These are phyloP conservation scores for Termitomyces sp. DNA, from an alignment of 768 basidiomycete genomes.

Conservation along the genomic window DNA sequence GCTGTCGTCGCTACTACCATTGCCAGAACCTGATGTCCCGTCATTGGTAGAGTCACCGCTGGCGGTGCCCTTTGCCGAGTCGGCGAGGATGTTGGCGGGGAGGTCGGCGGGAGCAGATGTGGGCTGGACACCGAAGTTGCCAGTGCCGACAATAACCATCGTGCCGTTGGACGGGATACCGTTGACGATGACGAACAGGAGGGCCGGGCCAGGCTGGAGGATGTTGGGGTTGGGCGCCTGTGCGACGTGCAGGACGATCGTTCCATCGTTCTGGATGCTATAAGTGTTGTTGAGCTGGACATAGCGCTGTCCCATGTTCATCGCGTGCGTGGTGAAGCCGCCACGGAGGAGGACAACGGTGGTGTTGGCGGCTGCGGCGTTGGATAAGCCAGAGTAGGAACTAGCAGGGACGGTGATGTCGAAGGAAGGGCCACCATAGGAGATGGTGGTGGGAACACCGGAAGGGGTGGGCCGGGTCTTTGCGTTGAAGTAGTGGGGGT, in stretches of 20 bases:
- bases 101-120: constrained; percentile 38
- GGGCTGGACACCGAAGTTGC: constrained; percentile 72
- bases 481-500: constrained; percentile 83
- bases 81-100: constrained; percentile 44
- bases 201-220: constrained; percentile 85
- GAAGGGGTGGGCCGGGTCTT: constrained; percentile 61
- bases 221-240: constrained; percentile 84
- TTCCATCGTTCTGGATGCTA: constrained; percentile 73
- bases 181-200: constrained; percentile 78
- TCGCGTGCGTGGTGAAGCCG: constrained; percentile 82
- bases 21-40: not conserved
- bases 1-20: not conserved
- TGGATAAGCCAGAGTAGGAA: constrained; percentile 64
- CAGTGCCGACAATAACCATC: constrained; percentile 75
- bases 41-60: not conserved
- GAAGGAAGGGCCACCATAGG: constrained; percentile 82
- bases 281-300: constrained; percentile 85
- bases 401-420: constrained; percentile 65
- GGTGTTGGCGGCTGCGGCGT: constrained; percentile 69
- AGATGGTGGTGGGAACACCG: constrained; percentile 68
- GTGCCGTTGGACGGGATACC: constrained; percentile 83
- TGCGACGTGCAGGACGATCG: constrained; percentile 73
- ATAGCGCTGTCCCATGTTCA: constrained; percentile 85
- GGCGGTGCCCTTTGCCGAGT: not conserved
- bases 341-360: constrained; percentile 78